phyloP scores from a whole-genome alignment of 2,329 filamentous ascomycete genomes.

The Sporothrix schenckii region DNA sequence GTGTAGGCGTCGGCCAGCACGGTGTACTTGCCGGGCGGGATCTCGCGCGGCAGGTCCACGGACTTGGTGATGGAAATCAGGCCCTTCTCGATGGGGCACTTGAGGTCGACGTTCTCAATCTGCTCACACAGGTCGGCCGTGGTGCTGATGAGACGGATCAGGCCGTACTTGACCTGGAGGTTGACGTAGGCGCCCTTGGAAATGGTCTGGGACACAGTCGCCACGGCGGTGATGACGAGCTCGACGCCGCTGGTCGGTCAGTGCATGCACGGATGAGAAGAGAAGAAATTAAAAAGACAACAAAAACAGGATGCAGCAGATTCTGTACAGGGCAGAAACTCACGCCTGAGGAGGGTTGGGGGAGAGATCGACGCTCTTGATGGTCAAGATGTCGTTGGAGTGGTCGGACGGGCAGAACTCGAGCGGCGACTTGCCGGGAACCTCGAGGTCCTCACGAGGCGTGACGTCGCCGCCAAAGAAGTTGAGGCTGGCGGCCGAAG shows the following conservation, averaged over 20 bases:
- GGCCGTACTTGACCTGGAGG: constrained; percentile 87
- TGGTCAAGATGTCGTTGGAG: constrained; percentile 68
- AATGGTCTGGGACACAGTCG: constrained; percentile 72
- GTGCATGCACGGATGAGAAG: neutral
- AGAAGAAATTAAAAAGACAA: neutral
- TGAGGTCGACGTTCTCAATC: constrained; percentile 80
- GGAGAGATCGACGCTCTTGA: constrained; percentile 75
- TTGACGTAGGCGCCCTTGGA: constrained; percentile 78
- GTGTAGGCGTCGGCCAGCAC: constrained; percentile 85
- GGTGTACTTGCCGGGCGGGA: constrained; percentile 91
- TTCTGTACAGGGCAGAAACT: constrained; percentile 45
- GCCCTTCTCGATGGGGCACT: constrained; percentile 86
- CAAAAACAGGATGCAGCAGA: too few species aligned
- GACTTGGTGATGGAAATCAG: constrained; percentile 73
- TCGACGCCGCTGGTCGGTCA: constrained; percentile 65
- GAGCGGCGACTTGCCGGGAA: constrained; percentile 85
- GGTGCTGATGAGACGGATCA: constrained; percentile 85
- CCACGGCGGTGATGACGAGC: constrained; percentile 77
- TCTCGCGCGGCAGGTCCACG: constrained; percentile 81
- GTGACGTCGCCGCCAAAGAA: constrained; percentile 53
- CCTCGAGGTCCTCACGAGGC: constrained; percentile 59
- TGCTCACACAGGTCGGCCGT: constrained; percentile 86
- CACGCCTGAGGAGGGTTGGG: constrained; percentile 91
- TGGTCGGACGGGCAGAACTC: constrained; percentile 72
- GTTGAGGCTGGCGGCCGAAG: constrained; percentile 47